These are phyloP conservation scores for Hondaea fermentalgiana DNA, from an alignment of 108 stramenopile species.

Conservation along the genomic window DNA sequence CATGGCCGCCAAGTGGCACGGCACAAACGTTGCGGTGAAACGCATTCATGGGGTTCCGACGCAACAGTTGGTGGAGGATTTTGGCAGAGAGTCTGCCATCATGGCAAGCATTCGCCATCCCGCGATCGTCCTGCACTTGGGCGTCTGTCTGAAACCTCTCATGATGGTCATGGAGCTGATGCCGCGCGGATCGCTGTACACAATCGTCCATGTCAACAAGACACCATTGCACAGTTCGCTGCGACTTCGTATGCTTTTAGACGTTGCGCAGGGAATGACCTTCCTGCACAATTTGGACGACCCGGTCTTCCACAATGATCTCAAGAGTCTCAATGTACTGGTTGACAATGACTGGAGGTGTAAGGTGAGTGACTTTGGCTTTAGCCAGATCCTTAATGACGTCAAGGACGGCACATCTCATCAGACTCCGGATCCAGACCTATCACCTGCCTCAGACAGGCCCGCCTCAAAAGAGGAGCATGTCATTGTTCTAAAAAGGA, in stretches of 20 bases:
- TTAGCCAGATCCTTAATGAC: background rate
- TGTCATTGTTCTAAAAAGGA: no score
- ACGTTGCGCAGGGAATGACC: background rate
- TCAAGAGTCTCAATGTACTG: constrained; percentile 10
- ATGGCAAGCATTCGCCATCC: constrained; percentile 36
- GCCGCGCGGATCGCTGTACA: constrained; percentile 1
- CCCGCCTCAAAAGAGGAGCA: no score
- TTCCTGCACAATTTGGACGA: background rate
- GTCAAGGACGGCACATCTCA: background rate
- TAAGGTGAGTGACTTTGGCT: constrained; percentile 15
- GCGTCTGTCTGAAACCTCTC: constrained; percentile 22
- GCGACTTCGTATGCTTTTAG: background rate
- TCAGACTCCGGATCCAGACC: background rate
- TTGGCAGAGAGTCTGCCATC: constrained; percentile 27
- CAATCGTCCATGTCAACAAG: background rate
- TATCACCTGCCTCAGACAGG: background rate
- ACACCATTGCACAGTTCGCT: background rate
- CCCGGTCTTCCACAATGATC: background rate
- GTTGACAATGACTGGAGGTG: constrained; percentile 4
- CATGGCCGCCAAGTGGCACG: background rate
- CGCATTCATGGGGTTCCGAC: background rate
- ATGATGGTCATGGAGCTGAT: constrained; percentile 38
- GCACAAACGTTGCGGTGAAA: background rate
- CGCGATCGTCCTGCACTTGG: constrained; percentile 34
- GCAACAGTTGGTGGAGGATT: background rate